A percentile compares a stretch with the other conserved stretches of the same genome.
Conservation (phyloP, 2,329 filamentous ascomycete species). For the Trichoderma lentiforme region DNA sequence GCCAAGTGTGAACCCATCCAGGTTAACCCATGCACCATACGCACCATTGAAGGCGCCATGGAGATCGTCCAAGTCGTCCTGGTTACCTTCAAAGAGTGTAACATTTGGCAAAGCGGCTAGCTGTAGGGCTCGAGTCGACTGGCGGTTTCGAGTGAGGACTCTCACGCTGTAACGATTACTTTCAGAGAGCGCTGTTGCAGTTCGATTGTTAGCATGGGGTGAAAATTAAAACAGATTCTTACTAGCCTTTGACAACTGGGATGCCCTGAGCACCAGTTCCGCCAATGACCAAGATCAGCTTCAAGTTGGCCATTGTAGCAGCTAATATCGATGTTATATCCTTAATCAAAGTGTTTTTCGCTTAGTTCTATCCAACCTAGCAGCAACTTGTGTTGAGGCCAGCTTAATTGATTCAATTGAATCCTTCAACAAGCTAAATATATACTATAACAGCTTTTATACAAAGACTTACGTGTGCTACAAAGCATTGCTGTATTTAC, state of each 20-base stretch:
- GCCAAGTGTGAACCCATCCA: background rate
- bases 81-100: background rate
- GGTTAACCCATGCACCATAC: background rate
- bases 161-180: background rate
- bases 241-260: background rate
- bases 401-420: background rate
- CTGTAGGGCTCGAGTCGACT: background rate
- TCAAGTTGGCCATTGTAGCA: background rate
- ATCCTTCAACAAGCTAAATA: background rate
- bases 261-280: background rate
- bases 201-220: background rate
- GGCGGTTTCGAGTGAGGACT: background rate
- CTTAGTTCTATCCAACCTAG: background rate
- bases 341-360: background rate
- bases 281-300: background rate
- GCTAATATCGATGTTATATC: background rate
- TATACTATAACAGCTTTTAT: background rate
- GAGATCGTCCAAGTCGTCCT: background rate
- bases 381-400: accelerated
- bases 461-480: background rate
- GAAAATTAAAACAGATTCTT: background rate
- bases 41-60: background rate
- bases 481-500: background rate
- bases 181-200: background rate
- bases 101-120: background rate